phyloP scores from a whole-genome alignment of 805 yeast genomes.

The Spathaspora boniae region DNA sequence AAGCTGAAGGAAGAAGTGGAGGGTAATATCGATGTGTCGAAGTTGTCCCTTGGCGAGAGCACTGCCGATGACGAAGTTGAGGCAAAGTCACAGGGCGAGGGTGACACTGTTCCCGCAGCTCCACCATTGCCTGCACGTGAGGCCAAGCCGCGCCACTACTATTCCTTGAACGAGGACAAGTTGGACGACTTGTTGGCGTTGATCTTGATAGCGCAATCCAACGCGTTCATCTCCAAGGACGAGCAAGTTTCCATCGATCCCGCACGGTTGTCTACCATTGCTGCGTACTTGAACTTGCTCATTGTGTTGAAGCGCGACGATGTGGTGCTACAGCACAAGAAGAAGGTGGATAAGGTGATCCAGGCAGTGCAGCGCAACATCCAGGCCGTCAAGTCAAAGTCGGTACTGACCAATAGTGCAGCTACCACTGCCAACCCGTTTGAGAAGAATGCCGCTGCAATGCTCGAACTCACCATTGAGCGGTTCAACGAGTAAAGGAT shows the following conservation, averaged over 20 bases:
- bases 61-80: too few species aligned
- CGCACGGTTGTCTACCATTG: constrained; percentile 38
- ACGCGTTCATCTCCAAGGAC: constrained; percentile 24
- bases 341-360: constrained; percentile 14
- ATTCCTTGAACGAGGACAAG: constrained; percentile 42
- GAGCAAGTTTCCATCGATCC: constrained; percentile 18
- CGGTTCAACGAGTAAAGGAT: constrained; percentile 20
- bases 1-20: constrained; percentile 21
- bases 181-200: constrained; percentile 41
- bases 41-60: background rate
- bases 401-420: too few species aligned
- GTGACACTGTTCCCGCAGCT: constrained; percentile 8
- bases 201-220: constrained; percentile 34
- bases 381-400: constrained; percentile 13
- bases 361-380: constrained; percentile 14
- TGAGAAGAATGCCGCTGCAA: constrained; percentile 30
- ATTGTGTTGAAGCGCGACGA: constrained; percentile 27
- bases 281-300: constrained; percentile 57
- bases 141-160: constrained; percentile 26
- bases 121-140: constrained; percentile 39
- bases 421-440: constrained; percentile 6
- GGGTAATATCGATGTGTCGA: constrained; percentile 6
- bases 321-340: constrained; percentile 13
- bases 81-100: constrained; percentile 9
- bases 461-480: constrained; percentile 32